Evolutionary conservation across 495 filamentous ascomycete genomes (phyloP), one percentile per base, ranked within the genome.

Genomic region (Schizothecium vesticola): DNA sequence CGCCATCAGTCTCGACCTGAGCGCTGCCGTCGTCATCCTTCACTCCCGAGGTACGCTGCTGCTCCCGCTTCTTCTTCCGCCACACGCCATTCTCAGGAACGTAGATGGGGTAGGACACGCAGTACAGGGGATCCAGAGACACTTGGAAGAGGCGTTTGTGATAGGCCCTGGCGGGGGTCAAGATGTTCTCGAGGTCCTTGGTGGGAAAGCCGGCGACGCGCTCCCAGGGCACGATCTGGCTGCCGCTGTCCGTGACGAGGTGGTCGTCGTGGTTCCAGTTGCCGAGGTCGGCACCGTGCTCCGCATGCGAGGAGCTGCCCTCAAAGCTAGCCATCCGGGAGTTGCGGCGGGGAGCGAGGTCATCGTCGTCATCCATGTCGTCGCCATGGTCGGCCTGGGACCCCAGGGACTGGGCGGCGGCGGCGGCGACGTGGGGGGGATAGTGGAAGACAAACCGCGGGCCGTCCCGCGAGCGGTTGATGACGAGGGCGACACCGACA

Each of bases 381-480:
- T 78, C 76, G 22, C 68, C 72, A 19, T 72, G 69, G 12, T 74
- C 76, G 62, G 72, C 43, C 28, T 61, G 71, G 29, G 59, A 56
- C 36, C n/a, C 43, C 2, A 72, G 66, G 1, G 76, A 64, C 56
- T 69, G 63, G 33, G 68, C 65, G 73, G 33, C 13, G 33, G 33
- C 13, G 33, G 56, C 26, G 77, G 77, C 61, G 13, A 82, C 77
- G 22, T 73, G 73, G 16, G 79, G 87, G 16, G 94, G 94, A 75
- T 96, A 96, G 81, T 97, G 93, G 82, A 96, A 97, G 73, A 96
- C 89, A 75, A 96, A 91, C 59, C 86, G 85, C 26, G 93, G 91
- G 7, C 93, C 93, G 70, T 91, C 90, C 63, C 89, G 88, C 7
- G 92, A 91, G 67, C 91, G 87, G 63, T 91, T 89, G 70, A 97